Evolutionary conservation across 495 filamentous ascomycete species (phyloP).

Genomic region (Aspergillus egyptiacus): DNA sequence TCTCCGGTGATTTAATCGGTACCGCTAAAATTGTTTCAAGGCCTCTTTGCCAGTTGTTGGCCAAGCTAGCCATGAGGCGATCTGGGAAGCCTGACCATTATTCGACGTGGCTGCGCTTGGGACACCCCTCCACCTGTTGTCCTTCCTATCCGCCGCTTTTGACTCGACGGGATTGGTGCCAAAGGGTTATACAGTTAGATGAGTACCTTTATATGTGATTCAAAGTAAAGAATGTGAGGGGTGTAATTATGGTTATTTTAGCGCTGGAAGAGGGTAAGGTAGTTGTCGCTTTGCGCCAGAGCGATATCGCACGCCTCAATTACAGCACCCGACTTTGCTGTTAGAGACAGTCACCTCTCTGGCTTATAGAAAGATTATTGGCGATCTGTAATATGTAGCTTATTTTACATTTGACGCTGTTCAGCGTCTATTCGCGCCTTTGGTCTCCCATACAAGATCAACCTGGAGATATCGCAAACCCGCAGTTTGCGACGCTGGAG

Average conservation of each 20-base stretch:
- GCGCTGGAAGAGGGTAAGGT: constrained; percentile 1
- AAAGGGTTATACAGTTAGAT: neutral
- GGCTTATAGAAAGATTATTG: neutral
- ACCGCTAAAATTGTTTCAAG: constrained; percentile 8
- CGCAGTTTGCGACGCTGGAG: constrained; percentile 14
- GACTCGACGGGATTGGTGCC: neutral
- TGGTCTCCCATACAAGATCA: neutral
- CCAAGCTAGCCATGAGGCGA: constrained; percentile 17
- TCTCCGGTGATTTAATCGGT: constrained; percentile 1
- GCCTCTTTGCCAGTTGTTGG: constrained; percentile 13
- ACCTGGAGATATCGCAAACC: constrained; percentile 10
- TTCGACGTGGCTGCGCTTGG: constrained; percentile 30
- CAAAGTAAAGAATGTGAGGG: neutral
- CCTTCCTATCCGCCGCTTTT: neutral
- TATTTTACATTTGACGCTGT: neutral
- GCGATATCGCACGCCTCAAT: constrained; percentile 5
- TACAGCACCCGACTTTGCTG: neutral
- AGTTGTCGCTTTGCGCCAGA: constrained; percentile 13
- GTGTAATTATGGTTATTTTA: neutral
- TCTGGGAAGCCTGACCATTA: constrained; percentile 12
- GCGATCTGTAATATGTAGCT: neutral
- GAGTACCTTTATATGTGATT: neutral
- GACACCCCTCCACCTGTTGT: constrained; percentile 12
- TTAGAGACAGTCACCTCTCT: neutral
- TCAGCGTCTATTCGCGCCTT: neutral